phyloP scores from a whole-genome alignment of 2,329 filamentous ascomycete genomes.

The Pleoardoris graminearum region DNA sequence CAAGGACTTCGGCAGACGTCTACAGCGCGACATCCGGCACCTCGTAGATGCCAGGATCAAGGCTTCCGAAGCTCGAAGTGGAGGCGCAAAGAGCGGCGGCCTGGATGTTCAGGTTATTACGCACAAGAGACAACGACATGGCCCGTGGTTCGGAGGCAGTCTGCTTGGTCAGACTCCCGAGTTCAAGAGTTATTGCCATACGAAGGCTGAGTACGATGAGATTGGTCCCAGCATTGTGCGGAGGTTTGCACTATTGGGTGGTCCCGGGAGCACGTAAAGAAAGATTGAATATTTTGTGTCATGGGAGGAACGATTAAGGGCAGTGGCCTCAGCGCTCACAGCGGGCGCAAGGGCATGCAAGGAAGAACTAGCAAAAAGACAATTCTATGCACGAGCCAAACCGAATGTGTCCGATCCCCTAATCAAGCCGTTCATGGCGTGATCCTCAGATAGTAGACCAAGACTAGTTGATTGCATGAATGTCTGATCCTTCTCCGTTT shows the following conservation, averaged over 20 bases:
- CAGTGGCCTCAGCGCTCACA: neutral
- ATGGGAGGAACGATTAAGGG: neutral
- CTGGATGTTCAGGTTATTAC: slow-evolving; percentile 96
- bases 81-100: slow-evolving; percentile 89
- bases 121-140: slow-evolving; percentile 95
- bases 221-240: slow-evolving; percentile 94
- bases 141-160: slow-evolving; percentile 97
- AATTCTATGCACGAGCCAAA: neutral
- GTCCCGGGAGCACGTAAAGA: slow-evolving; percentile 74
- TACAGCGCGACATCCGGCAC: slow-evolving; percentile 97
- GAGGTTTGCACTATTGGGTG: slow-evolving; percentile 90
- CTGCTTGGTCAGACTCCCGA: slow-evolving; percentile 96
- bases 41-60: slow-evolving; percentile 91
- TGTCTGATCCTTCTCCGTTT: too few relatives aligned
- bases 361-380: neutral
- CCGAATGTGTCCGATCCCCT: neutral
- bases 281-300: neutral
- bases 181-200: slow-evolving; percentile 98
- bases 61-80: slow-evolving; percentile 87
- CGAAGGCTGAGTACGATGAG: slow-evolving; percentile 74
- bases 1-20: slow-evolving; percentile 94
- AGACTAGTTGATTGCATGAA: too few relatives aligned
- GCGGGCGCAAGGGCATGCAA: neutral
- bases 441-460: too few relatives aligned
- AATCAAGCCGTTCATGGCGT: too few relatives aligned